These are phyloP conservation scores for Didymosphaeria variabile DNA, from an alignment of 2,329 filamentous ascomycete genomes.

Conservation along the genomic window DNA sequence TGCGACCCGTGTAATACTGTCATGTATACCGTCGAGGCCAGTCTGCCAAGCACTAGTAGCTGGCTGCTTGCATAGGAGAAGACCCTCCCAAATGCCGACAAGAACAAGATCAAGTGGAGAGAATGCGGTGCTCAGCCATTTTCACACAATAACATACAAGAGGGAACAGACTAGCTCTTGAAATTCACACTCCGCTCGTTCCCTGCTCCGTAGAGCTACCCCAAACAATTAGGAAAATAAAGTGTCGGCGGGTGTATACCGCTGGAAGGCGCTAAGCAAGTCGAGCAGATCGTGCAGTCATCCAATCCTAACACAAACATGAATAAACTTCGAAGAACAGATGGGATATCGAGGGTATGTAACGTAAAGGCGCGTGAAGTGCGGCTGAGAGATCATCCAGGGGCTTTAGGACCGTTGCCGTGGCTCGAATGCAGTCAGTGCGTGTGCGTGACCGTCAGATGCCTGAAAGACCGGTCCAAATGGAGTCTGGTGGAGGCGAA, in stretches of 20 bases:
- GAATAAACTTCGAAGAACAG: slow-evolving; percentile 25
- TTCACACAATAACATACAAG: background rate
- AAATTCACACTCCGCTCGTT: background rate
- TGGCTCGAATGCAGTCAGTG: slow-evolving; percentile 6
- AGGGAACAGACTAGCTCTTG: slow-evolving; percentile 1
- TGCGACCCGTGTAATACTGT: background rate
- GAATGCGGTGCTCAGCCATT: slow-evolving; percentile 1
- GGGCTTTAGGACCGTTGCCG: background rate
- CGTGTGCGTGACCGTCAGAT: slow-evolving; percentile 6
- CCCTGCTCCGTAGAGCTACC: background rate
- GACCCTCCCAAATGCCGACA: background rate
- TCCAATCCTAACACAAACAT: slow-evolving; percentile 24
- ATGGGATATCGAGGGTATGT: slow-evolving; percentile 40
- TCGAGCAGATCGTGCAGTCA: slow-evolving; percentile 32
- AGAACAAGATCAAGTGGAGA: slow-evolving; percentile 4
- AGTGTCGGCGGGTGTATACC: background rate
- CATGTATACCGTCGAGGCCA: background rate
- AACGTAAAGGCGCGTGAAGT: slow-evolving; percentile 27
- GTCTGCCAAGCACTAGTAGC: background rate
- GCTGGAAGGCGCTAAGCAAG: background rate
- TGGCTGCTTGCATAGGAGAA: background rate
- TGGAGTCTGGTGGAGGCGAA: background rate
- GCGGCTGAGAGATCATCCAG: background rate
- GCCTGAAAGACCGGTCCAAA: background rate
- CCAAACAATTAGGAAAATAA: background rate